Evolutionary conservation across 805 yeast species (phyloP).

Genomic region (Candida michaelii): DNA sequence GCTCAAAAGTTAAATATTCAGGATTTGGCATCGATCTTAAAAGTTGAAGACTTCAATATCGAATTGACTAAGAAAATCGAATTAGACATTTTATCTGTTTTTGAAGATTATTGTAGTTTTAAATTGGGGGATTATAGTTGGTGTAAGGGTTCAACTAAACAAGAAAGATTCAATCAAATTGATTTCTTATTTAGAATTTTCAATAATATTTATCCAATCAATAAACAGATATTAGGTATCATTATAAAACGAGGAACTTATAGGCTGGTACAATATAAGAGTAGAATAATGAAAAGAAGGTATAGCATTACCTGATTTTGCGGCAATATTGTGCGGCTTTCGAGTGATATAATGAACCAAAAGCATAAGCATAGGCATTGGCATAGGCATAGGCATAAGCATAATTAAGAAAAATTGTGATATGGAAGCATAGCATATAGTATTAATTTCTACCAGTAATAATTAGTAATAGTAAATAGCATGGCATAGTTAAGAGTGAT

Average conservation of each 20-base stretch:
- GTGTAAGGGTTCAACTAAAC: conserved; percentile 6
- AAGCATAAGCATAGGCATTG: conserved; percentile 1
- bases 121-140: conserved; percentile 11
- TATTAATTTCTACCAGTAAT: no score
- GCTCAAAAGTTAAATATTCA: conserved; percentile 7
- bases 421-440: neutral
- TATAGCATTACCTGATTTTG: neutral
- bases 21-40: conserved; percentile 9
- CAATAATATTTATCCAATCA: conserved; percentile 9
- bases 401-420: neutral
- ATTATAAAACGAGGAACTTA: conserved; percentile 11
- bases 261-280: conserved; percentile 4
- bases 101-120: conserved; percentile 9
- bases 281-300: conserved; percentile 2
- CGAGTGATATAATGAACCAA: neutral
- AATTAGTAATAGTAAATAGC: neutral
- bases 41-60: conserved; percentile 7
- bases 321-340: neutral
- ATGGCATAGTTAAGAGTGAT: conserved; percentile 1
- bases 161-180: conserved; percentile 6
- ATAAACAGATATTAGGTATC: conserved; percentile 2
- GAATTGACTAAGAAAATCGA: conserved; percentile 11
- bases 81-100: conserved; percentile 3
- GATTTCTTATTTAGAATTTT: conserved; percentile 8
- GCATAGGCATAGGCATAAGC: neutral